phyloP scores from a whole-genome alignment of 225 moss, liverwort and hornwort genomes.

The Rhytidiadelphus loreus region DNA sequence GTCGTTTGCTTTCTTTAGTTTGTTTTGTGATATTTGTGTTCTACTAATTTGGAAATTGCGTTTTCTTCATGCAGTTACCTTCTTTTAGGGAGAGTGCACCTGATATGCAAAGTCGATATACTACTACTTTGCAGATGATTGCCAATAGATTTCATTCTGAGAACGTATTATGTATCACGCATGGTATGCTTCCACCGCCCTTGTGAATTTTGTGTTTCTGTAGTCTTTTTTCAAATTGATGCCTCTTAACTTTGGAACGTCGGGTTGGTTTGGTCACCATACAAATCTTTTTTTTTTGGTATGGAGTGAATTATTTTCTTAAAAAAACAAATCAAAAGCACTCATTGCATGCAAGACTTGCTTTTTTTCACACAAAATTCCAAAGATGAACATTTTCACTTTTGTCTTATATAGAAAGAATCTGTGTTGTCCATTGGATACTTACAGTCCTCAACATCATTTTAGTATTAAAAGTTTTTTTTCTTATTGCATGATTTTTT shows the following conservation, averaged over 20 bases:
- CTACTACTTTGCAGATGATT: constrained; percentile 9
- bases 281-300: neutral
- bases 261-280: rapidly evolving
- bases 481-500: neutral
- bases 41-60: neutral
- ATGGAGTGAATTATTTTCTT: neutral
- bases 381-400: too few species aligned
- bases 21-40: neutral
- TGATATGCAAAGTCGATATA: constrained; percentile 6
- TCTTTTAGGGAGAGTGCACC: neutral
- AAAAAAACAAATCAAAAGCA: neutral
- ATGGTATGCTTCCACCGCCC: neutral
- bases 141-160: constrained; percentile 26
- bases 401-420: neutral
- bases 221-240: neutral
- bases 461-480: rapidly evolving
- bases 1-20: neutral
- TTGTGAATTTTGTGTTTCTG: neutral
- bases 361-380: neutral
- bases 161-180: constrained; percentile 35
- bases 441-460: rapidly evolving
- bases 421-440: rapidly evolving
- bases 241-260: neutral
- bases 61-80: neutral
- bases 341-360: rapidly evolving